These are phyloP conservation scores for Talaromyces sp. DNA, from an alignment of 2,329 filamentous ascomycete species.

Conservation along the genomic window DNA sequence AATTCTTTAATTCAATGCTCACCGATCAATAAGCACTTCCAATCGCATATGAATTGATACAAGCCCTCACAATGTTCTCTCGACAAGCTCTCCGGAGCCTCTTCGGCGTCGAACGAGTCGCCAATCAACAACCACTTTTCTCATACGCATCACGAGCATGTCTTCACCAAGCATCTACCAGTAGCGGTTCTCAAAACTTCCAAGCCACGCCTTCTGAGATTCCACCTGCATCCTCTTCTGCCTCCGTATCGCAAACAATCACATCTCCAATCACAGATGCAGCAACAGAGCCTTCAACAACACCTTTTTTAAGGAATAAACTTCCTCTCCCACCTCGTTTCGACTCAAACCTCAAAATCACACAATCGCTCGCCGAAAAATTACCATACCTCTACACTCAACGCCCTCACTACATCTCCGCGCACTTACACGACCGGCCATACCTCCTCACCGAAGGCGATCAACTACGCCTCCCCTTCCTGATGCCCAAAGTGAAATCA, in stretches of 20 bases:
- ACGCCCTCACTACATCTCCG: constrained; percentile 46
- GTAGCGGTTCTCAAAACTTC: constrained; percentile 24
- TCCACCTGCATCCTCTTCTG: constrained; percentile 19
- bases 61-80: constrained; percentile 32
- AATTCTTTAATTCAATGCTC: constrained; percentile 8
- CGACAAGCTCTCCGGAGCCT: constrained; percentile 32
- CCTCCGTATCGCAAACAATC: not conserved
- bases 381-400: constrained; percentile 46
- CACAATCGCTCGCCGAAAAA: constrained; percentile 39
- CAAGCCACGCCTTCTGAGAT: constrained; percentile 29
- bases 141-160: constrained; percentile 36
- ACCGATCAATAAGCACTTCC: not conserved
- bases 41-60: not conserved
- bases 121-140: constrained; percentile 18
- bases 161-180: constrained; percentile 39
- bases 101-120: constrained; percentile 25
- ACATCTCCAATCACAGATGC: not conserved
- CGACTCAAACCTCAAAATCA: constrained; percentile 38
- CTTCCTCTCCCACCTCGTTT: constrained; percentile 39
- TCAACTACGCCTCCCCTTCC: constrained; percentile 71
- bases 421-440: constrained; percentile 49
- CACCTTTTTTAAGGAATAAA: constrained; percentile 28
- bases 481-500: constrained; percentile 69
- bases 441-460: constrained; percentile 61
- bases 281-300: not conserved